Base-by-base conservation (phyloP, 768 basidiomycete species). In the Thelephora aurantiotincta region DNA sequence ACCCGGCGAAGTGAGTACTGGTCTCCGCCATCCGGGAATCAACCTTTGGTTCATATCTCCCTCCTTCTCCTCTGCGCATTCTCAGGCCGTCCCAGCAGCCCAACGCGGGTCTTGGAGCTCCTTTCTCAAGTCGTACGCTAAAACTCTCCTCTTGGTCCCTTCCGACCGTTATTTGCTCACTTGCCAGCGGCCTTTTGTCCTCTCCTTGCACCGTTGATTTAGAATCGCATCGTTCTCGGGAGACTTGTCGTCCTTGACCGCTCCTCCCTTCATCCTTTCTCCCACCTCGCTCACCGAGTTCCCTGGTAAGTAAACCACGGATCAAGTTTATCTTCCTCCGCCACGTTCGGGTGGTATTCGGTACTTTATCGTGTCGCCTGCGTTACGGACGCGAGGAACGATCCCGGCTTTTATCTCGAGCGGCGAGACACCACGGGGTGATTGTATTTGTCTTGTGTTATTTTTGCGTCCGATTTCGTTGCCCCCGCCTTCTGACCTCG, bases 231-330 rank as follows among this genome's bases (percentile, higher is more conserved):
- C 82, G 33, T 77, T 93, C 58, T 86, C 88, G 1, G 90, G 90
- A 47, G 91, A 93, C 67, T 71, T 92, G 38, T 91, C 83, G 1
- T 77, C 79, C 2, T 65, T 90, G 62, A 88, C 87, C 1, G 86
- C 87, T 0, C 86, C 87, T 33, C 83, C 88, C 0, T 93, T 97
- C 68, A 96, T 97, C 53, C 75, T 94, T 43, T 91, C 87, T 1
- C 90, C 89, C 7, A 78, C 81, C 3, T 94, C 90, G 2, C 73
- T 94, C 45, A 93, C 91, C 0, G 91, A 93, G 63, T 96, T 87
- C 60, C 89, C 90, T 51, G 82, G 87, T 88, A 50, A 50, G 76
- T 30, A 9, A 30, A 9, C n/a, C n/a, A 30, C 26, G 9, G 26
- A 30, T 30, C 26, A 9, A 60, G 12, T 33, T 18, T 35, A n/a